Base-by-base conservation (phyloP, 2,329 filamentous ascomycete species). In the Penicillium polonicum region DNA sequence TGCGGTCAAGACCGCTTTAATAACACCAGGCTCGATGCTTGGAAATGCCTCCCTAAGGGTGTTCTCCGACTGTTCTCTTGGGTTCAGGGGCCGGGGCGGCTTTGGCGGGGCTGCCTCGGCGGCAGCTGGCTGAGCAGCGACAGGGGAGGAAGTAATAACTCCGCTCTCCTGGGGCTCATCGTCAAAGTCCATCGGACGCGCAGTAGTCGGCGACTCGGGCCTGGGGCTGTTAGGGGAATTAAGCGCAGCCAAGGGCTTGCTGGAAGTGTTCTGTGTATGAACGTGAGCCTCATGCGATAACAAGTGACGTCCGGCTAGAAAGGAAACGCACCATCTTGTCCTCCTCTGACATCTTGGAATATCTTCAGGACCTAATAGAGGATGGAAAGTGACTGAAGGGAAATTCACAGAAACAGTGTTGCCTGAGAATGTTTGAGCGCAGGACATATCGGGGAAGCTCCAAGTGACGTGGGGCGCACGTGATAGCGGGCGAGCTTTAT, bases 1-100 rank as follows among this genome's bases (percentile, higher is more conserved):
- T 15, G 94, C 94, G 25, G 85, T 83, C 63, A 99, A 78, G 0
- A 99, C 89, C 31, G 94, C 94, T 75, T 88, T 96, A 74, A 99
- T 85, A 46, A 99, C 89, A 44, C 85, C 75, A 8, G 78, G 73
- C 53, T 99, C 94, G 60, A 97, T 90, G 55, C 80, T 83, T 0
- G 94, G 94, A 69, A 99, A 99, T 0, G 94, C 94, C 75, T 99
- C 94, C 74, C 91, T 93, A 55, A 99, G 81, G 4, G 92, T 97
- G 68, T 85, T 85, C 76, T 93, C 89, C 48, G 91, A 92, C 79
- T 96, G 89, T 75, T 96, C 88, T 60, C 88, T 84, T 62, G 94
- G 88, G 63, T 85, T 90, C 69, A 91, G 70, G 46, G 93, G 93
- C 58, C 92, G 86, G 35, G 92, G 92, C 33, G 92, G 92, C 79